Conservation (phyloP, 106 monocot genomes). For the Dendrobium officinale region DNA sequence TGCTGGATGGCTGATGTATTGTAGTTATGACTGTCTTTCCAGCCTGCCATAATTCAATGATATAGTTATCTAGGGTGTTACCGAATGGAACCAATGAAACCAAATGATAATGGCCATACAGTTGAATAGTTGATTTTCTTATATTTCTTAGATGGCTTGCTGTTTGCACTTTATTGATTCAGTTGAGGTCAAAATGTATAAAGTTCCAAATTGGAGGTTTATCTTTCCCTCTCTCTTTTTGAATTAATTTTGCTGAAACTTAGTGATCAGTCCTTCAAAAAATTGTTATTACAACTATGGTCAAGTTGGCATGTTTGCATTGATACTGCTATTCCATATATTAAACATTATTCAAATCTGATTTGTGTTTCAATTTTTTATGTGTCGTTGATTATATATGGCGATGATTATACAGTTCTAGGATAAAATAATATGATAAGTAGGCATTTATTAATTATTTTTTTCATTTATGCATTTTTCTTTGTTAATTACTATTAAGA, state of each 20-base stretch:
- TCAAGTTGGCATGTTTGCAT: background rate
- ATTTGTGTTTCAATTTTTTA: background rate
- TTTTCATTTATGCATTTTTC: background rate
- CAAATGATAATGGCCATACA: no score
- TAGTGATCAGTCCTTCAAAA: no score
- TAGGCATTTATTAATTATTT: background rate
- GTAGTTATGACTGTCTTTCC: constrained; percentile 77
- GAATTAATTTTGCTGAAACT: no score
- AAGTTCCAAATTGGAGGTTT: no score
- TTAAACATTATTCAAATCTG: background rate
- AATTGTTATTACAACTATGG: no score
- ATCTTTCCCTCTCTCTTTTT: no score
- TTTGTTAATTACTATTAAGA: background rate
- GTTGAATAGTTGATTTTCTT: no score
- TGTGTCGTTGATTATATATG: background rate
- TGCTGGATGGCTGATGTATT: constrained; percentile 89
- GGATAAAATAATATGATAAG: background rate
- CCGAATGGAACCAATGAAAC: no score
- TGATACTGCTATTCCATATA: background rate
- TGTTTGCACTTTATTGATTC: no score
- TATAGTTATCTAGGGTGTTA: no score
- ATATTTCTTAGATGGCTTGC: no score
- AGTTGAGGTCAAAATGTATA: no score
- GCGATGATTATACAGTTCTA: background rate
- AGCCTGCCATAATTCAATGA: constrained; percentile 24